Base-by-base conservation (phyloP, 148 eudicot species). In the Camellia japonica region DNA sequence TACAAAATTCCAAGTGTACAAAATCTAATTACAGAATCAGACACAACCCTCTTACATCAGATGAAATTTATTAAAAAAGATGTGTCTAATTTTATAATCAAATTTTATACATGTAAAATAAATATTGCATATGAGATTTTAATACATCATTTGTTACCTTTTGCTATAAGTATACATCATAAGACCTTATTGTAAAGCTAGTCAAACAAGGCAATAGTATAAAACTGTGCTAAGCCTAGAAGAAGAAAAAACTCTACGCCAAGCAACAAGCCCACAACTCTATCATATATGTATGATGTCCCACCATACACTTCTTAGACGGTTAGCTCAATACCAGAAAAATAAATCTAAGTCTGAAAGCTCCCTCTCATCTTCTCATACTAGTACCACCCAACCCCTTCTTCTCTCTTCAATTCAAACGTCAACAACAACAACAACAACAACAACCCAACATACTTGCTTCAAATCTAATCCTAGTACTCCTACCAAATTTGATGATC, bases 161-260 rank as follows among this genome's bases (percentile, higher is more conserved):
- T 54, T 54, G 58, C 58, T 54, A 54, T 54, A 54, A 54, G 13
- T 54, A 54, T 54, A 12, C 58, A 75, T 75, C 46, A 75, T 75
- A 5, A 44, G 1, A 43, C 42, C 41, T 43, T 11, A 5, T 14
- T 0, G 14, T 8, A 78, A 55, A 58, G 62, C 74, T 78, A 68
- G 43, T 56, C 55, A 68, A 78, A 55, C 20, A 78, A 78, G 80
- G 41, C 73, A 23, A 59, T 67, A 55, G 16, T 75, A 60, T 61
- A 54, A 0, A 73, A n/a, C 9, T 66, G 12, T 20, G 73, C 54
- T 56, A 6, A 18, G 14, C 58, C 46, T 11, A n/a, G 13, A 80
- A 62, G 62, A 56, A 74, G 80, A 80, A 83, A 83, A 80, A 80
- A 79, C 86, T 86, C 84, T 86, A 86, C 88, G 84, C 82, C 72